A percentile compares a stretch with the other conserved stretches of the same genome.
phyloP scores from a whole-genome alignment of 371 early-diverging fungal species.

The Syncephalastrum monosporum region DNA sequence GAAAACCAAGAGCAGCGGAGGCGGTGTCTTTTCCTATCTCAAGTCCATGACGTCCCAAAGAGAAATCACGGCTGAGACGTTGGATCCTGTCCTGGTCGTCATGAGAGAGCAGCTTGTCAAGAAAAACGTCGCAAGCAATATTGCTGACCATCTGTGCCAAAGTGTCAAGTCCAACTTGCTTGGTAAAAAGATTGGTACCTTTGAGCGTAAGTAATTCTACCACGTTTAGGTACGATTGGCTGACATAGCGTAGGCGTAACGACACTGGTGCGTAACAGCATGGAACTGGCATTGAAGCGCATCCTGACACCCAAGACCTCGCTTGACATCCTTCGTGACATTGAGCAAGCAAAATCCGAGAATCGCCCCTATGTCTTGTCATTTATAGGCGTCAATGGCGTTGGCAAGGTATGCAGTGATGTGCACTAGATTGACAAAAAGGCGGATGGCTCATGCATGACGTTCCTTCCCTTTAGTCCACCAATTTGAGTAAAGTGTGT shows the following conservation, averaged over 20 bases:
- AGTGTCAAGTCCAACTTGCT: constrained; percentile 75
- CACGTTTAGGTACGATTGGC: neutral
- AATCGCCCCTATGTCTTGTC: constrained; percentile 87
- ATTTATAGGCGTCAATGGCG: constrained; percentile 99
- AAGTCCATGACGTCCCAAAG: constrained; percentile 66
- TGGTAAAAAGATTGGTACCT: constrained; percentile 78
- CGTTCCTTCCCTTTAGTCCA: constrained; percentile 61
- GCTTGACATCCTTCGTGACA: constrained; percentile 93
- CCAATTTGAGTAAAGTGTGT: constrained; percentile 97
- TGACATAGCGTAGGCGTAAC: constrained; percentile 47
- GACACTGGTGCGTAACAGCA: constrained; percentile 71
- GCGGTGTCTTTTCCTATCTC: constrained; percentile 66
- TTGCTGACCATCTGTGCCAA: constrained; percentile 83
- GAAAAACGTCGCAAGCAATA: constrained; percentile 94
- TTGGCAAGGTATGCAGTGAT: constrained; percentile 63
- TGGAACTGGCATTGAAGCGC: constrained; percentile 80
- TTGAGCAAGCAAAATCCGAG: constrained; percentile 69
- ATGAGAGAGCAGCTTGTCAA: constrained; percentile 90
- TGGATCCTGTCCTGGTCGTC: constrained; percentile 70
- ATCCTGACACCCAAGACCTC: constrained; percentile 93
- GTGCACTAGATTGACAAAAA: neutral
- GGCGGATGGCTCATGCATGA: neutral
- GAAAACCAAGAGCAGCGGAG: constrained; percentile 3
- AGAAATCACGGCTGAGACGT: constrained; percentile 61
- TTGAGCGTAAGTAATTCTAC: constrained; percentile 56